A percentile compares a stretch with the other conserved stretches of the same genome.
Evolutionary conservation across 169 alveolate genomes (phyloP).

Genomic region (Blepharisma undulans): DNA sequence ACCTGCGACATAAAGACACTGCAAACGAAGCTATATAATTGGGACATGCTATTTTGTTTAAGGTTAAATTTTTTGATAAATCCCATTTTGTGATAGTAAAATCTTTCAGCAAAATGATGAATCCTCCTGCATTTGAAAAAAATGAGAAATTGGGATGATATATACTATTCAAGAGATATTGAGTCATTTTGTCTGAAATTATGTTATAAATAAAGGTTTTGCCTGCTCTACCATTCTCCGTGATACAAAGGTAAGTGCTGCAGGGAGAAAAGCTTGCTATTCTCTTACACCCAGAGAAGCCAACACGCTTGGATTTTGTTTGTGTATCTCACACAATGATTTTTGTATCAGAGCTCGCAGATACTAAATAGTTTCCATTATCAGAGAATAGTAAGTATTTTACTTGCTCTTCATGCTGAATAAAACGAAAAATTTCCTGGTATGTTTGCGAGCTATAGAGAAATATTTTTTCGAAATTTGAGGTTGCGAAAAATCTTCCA

Average conservation of each 20-base stretch:
- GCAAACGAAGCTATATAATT: not conserved
- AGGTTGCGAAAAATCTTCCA: not conserved
- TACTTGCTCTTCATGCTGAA: not conserved
- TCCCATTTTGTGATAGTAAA: not conserved
- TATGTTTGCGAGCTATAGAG: not conserved
- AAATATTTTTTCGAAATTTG: not conserved
- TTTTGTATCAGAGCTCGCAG: not conserved
- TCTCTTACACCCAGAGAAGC: not conserved
- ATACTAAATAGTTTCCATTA: not conserved
- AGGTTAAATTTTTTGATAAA: too few relatives aligned
- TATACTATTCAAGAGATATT: not conserved
- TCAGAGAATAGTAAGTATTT: not conserved
- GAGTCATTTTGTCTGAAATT: not conserved
- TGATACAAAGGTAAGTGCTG: not conserved
- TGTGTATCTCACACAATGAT: not conserved
- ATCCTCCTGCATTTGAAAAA: not conserved
- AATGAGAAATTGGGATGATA: not conserved
- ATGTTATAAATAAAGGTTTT: too few relatives aligned
- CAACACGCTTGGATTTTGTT: not conserved
- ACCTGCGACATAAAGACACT: not conserved
- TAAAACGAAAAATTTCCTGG: not conserved
- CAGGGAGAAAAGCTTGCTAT: not conserved
- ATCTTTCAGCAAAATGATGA: not conserved
- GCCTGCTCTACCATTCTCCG: not conserved
- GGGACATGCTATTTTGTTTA: not conserved